Evolutionary conservation across 805 yeast genomes (phyloP).

Genomic region (Ogataea haglerorum): DNA sequence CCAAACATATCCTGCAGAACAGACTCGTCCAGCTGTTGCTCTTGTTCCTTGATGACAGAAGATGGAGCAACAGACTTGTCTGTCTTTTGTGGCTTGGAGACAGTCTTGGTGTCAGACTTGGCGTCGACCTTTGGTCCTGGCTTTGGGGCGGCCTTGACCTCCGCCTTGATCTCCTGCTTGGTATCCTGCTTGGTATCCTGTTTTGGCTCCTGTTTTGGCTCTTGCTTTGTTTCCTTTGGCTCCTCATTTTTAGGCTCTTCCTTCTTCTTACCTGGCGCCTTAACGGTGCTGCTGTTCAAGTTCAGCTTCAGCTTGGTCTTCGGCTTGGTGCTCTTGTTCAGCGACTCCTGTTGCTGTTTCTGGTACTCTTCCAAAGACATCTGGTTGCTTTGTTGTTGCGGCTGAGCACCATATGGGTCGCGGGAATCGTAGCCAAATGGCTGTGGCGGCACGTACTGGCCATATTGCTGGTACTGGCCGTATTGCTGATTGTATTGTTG

Average conservation of each 20-base stretch:
- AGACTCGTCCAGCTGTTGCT: constrained; percentile 79
- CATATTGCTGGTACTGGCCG: constrained; percentile 21
- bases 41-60: constrained; percentile 58
- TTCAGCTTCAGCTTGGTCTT: constrained; percentile 69
- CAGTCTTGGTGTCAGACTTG: constrained; percentile 10
- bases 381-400: constrained; percentile 33
- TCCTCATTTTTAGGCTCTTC: constrained; percentile 57
- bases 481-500: constrained; percentile 19
- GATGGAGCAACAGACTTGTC: constrained; percentile 13
- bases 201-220: constrained; percentile 24
- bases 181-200: constrained; percentile 15
- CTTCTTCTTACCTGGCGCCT: constrained; percentile 40
- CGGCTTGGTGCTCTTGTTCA: constrained; percentile 44
- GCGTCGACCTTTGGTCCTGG: constrained; percentile 15
- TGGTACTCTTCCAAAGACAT: constrained; percentile 83
- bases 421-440: constrained; percentile 25
- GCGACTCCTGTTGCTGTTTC: constrained; percentile 53
- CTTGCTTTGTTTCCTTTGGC: constrained; percentile 48
- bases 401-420: constrained; percentile 24
- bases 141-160: constrained; percentile 13
- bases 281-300: constrained; percentile 53
- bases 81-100: constrained; percentile 13
- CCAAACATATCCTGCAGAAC: constrained; percentile 92
- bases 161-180: constrained; percentile 17
- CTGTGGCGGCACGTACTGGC: constrained; percentile 26